phyloP scores from a whole-genome alignment of 139 green algal genomes.

The Micractinium sp. region DNA sequence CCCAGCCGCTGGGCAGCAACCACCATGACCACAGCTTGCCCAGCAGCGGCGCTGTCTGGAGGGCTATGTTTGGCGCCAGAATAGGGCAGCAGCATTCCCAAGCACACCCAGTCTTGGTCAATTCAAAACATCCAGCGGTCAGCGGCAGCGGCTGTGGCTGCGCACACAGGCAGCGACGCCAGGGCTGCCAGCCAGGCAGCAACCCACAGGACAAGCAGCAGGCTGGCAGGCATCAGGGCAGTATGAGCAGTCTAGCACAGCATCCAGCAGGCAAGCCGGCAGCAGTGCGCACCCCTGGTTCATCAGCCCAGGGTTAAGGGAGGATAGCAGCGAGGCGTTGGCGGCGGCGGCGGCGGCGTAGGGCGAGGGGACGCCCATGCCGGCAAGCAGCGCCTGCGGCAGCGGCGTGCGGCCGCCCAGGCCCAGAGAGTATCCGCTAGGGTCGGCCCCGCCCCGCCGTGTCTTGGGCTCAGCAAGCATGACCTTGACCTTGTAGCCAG shows the following conservation, averaged over 20 bases:
- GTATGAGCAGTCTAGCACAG: too few relatives aligned
- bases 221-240: too few relatives aligned
- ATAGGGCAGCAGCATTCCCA: too few relatives aligned
- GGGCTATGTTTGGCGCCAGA: too few relatives aligned
- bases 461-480: conserved; percentile 94
- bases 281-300: conserved; percentile 5
- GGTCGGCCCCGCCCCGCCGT: conserved; percentile 56
- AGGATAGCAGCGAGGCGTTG: conserved; percentile 19
- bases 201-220: too few relatives aligned
- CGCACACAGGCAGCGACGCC: too few relatives aligned
- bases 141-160: too few relatives aligned
- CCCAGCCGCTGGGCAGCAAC: too few relatives aligned
- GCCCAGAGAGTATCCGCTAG: neutral
- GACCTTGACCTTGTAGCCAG: conserved; percentile 89
- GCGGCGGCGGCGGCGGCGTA: conserved; percentile 9
- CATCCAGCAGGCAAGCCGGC: too few relatives aligned
- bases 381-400: conserved; percentile 29
- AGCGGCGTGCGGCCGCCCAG: neutral
- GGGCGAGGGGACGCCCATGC: conserved; percentile 34
- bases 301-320: conserved; percentile 28
- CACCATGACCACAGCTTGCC: neutral
- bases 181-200: too few relatives aligned
- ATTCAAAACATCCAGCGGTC: too few relatives aligned
- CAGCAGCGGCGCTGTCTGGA: neutral
- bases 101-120: too few relatives aligned